These are phyloP conservation scores for rapeseed (Brassica napus) DNA, from an alignment of 345 rosid species.

Conservation along the genomic window Da-Ae NC_063446.1:7674001-7674500, in stretches of 20 bases:
- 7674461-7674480: not conserved
- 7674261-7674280: not conserved
- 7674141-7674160: not conserved
- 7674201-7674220: not conserved
- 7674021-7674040: not conserved
- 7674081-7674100: not conserved
- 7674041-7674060: not conserved
- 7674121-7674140: not conserved
- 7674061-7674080: not conserved
- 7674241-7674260: not conserved
- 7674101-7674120: not conserved
- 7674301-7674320: not conserved
- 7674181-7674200: not conserved
- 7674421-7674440: slow-evolving; percentile 22
- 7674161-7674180: no score
- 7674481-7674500: not conserved
- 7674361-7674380: slow-evolving; percentile 21
- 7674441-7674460: slow-evolving; percentile 19
- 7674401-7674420: slow-evolving; percentile 6
- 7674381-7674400: not conserved
- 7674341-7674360: not conserved
- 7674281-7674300: not conserved
- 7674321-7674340: not conserved
- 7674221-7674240: not conserved
- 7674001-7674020: not conserved